These are phyloP conservation scores for Phalaenopsis aphrodite DNA, from an alignment of 106 monocot species.

Conservation along the genomic window DNA sequence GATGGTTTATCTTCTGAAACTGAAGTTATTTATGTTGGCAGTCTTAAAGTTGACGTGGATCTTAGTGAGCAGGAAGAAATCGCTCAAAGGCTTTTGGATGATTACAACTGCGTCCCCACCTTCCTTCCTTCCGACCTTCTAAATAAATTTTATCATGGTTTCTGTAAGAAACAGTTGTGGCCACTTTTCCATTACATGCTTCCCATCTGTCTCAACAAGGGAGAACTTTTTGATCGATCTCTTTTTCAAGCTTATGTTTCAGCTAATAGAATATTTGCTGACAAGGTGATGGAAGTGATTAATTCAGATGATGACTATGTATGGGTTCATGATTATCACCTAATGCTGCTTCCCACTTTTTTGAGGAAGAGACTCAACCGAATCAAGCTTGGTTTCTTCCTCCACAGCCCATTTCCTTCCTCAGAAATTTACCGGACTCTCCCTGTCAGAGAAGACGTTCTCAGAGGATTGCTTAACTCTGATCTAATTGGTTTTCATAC, in stretches of 20 bases:
- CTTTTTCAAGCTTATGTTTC: constrained; percentile 56
- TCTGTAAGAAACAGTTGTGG: constrained; percentile 85
- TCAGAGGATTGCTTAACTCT: constrained; percentile 63
- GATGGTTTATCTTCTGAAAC: constrained; percentile 34
- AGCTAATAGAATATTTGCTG: constrained; percentile 65
- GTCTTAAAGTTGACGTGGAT: constrained; percentile 41
- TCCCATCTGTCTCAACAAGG: constrained; percentile 36
- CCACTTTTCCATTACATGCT: constrained; percentile 90
- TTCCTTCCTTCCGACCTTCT: constrained; percentile 47
- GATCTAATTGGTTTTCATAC: constrained; percentile 92
- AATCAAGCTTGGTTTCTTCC: constrained; percentile 74
- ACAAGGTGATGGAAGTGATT: constrained; percentile 61
- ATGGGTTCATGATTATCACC: constrained; percentile 92
- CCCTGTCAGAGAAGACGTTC: constrained; percentile 66
- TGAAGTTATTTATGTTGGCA: constrained; percentile 52
- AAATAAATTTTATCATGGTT: constrained; percentile 57
- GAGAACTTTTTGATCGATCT: constrained; percentile 29
- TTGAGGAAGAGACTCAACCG: constrained; percentile 45
- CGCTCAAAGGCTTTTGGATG: constrained; percentile 44
- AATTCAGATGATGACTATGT: constrained; percentile 72
- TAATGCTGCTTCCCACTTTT: constrained; percentile 79
- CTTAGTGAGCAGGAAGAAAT: constrained; percentile 61
- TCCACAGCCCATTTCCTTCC: constrained; percentile 76
- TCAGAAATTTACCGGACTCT: constrained; percentile 74
- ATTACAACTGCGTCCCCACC: constrained; percentile 62